These are phyloP conservation scores for Globisporangium paddicum DNA, from an alignment of 352 stramenopile genomes.

Conservation along the genomic window DNA sequence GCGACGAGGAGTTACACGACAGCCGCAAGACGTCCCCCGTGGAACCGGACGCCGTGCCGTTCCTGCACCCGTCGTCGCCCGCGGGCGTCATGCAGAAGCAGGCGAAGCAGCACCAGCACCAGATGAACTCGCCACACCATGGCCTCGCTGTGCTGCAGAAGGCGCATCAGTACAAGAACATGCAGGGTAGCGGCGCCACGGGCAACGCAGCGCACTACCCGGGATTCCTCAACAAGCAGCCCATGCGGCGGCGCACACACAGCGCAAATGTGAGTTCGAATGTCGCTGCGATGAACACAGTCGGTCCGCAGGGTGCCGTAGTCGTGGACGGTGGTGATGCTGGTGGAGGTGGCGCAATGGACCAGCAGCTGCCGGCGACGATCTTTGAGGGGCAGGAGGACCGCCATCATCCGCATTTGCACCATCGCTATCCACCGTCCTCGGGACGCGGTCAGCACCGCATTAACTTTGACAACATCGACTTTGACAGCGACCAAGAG, in stretches of 20 bases:
- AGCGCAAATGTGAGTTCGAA: conserved; percentile 41
- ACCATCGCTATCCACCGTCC: conserved; percentile 23
- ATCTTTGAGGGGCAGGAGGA: conserved; percentile 47
- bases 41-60: conserved; percentile 64
- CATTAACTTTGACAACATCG: conserved; percentile 41
- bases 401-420: conserved; percentile 11
- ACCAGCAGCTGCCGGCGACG: conserved; percentile 43
- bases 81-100: conserved; percentile 41
- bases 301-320: conserved; percentile 15
- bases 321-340: conserved; percentile 5
- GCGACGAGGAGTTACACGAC: conserved; percentile 43
- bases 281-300: conserved; percentile 6
- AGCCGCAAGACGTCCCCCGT: conserved; percentile 63
- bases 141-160: conserved; percentile 35
- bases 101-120: conserved; percentile 24
- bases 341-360: conserved; percentile 15
- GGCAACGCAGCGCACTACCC: conserved; percentile 18
- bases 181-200: conserved; percentile 19
- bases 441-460: conserved; percentile 52
- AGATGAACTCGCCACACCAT: conserved; percentile 14
- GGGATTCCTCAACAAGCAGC: conserved; percentile 60
- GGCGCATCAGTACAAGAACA: conserved; percentile 45
- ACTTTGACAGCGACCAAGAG: conserved; percentile 45
- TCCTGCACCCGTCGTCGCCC: conserved; percentile 57
- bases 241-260: conserved; percentile 71